Base-by-base conservation (phyloP, 2,329 filamentous ascomycete species). In the Colletotrichum siamense region DNA sequence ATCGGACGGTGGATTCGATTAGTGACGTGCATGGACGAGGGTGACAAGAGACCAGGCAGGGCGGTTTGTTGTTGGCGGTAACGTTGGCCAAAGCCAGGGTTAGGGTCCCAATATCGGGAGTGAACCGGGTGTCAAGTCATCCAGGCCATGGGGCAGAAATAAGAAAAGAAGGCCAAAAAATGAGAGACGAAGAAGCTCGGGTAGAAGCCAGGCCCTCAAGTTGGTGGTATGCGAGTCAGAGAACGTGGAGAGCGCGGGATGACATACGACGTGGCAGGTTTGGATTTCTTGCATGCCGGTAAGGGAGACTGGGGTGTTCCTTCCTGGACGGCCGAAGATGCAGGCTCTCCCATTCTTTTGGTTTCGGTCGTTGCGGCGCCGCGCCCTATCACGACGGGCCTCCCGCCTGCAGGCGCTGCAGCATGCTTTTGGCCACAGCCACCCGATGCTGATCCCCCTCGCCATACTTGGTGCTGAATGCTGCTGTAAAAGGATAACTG, bases 181-280 rank as follows among this genome's bases (percentile, higher is more conserved):
- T n/a, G n/a, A 73, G 32, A 32, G 73, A 63, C 55, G 39, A 64
- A 44, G 69, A 69, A 69, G 59, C 63, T 69, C 28, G 39, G 70
- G 34, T 36, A 66, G 69, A 30, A 32, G 64, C 22, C 49, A 44
- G 32, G 69, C 44, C 64, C 61, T 24, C 55, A 32, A 59, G 55
- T 68, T 64, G 69, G 69, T 66, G 34, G 16, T 30, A 52, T 36
- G 64, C 73, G 73, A 76, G 73, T 76, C 73, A 76, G 73, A 67
- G 30, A 73, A 62, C 73, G 64, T 79, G 78, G 78, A 71, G 67
- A 36, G 68, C 63, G 39, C 77, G 77, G 61, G 67, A 77, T 44
- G 73, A 77, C 59, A 77, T 65, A 67, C 76, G 73, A 76, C 16
- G 71, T 73, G 74, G 69, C 65, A 76, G 62, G 65, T 77, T 77